Evolutionary conservation across 2,329 filamentous ascomycete genomes (phyloP), one percentile per base, ranked within the genome.

Genomic region (Sporothrix globosa): DNA sequence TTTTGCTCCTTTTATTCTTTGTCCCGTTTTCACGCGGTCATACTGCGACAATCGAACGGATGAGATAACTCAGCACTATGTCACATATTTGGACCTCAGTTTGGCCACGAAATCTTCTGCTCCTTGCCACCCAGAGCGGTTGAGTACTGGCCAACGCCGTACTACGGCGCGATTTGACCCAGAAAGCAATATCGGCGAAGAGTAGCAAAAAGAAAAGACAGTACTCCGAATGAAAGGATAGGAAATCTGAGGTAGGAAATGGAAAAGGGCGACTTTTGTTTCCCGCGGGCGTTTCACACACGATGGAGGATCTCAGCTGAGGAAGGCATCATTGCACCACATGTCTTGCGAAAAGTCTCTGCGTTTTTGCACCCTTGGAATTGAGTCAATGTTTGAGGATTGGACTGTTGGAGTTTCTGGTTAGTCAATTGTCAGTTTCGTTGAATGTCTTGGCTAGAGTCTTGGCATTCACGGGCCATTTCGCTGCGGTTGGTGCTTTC

Each of bases 381-480:
- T 60, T n/a, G 19, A 41, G n/a, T 10, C 13, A 60, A 39, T 9
- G 17, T 21, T 13, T 41, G 56, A 11, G 19, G n/a, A 4, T 11
- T 53, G 50, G 4, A 14, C 4, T 9, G 39, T 41, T 58, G 54
- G 54, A 21, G 24, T 53, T n/a, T n/a, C n/a, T 13, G 30, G 54
- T n/a, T 30, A 41, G 30, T 41, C 39, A 46, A 46, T 63, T 39
- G n/a, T 27, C 58, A 44, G 11, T 61, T 61, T 30, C 34, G 34
- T 34, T 34, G 34, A 34, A 34, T 34, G 58, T 46, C 58, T 63
- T 27, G 39, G 21, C 13, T 61, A 44, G n/a, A 44, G 56, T 44
- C 56, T 63, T 63, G 58, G 58, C 58, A 46, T 63, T 63, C 46
- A 21, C 39, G 39, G 58, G 58, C 58, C 58, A 27, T 63, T 46